Evolutionary conservation across 73 alveolate species (phyloP).

Genomic region (Uronychia setigera): DNA sequence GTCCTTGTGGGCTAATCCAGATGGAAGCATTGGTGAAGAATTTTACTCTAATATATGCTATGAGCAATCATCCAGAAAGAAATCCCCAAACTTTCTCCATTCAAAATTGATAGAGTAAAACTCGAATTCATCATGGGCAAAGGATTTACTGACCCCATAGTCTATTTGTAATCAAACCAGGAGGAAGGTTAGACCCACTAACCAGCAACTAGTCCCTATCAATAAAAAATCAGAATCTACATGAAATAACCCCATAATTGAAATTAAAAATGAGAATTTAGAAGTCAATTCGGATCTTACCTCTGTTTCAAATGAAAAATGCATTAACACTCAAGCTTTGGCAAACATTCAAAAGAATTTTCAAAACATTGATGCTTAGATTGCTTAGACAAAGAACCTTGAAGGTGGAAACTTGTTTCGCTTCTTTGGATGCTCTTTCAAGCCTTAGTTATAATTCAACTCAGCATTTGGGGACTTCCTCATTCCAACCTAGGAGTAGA

Average conservation of each 20-base stretch:
- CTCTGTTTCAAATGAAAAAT: background rate
- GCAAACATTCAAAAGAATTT: background rate
- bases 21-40: too few relatives aligned
- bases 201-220: background rate
- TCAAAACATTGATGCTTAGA: background rate
- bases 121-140: background rate
- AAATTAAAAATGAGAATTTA: too few relatives aligned
- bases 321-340: background rate
- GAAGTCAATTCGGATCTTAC: background rate
- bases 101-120: background rate
- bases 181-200: background rate
- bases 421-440: background rate
- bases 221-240: background rate
- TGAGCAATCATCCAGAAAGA: background rate
- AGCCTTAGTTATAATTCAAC: background rate
- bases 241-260: too few relatives aligned
- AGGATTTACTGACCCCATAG: background rate
- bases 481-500: background rate
- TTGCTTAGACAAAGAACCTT: background rate
- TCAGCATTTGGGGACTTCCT: slow-evolving; percentile 7
- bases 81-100: background rate
- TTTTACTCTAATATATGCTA: background rate
- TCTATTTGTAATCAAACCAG: background rate
- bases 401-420: background rate
- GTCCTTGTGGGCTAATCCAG: too few relatives aligned